These are phyloP conservation scores for Cyberlindnera suaveolens DNA, from an alignment of 805 yeast genomes.

Conservation along the genomic window DNA sequence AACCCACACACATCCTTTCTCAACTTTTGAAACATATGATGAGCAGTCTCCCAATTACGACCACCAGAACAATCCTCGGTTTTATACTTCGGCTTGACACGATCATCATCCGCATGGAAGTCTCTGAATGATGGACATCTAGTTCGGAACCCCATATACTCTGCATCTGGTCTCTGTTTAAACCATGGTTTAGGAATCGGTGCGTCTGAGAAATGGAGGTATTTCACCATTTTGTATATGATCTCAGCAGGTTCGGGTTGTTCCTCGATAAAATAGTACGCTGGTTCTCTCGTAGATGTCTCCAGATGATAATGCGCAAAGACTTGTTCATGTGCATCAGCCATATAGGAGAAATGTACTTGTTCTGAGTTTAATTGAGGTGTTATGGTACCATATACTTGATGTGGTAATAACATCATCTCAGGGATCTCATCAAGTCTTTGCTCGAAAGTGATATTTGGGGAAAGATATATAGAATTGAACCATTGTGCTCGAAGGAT, in stretches of 20 bases:
- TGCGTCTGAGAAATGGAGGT: constrained; percentile 59
- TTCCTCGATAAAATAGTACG: constrained; percentile 14
- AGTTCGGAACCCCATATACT: constrained; percentile 12
- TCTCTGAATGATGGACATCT: constrained; percentile 16
- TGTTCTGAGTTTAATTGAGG: constrained; percentile 37
- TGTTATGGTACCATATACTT: constrained; percentile 42
- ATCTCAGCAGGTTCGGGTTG: constrained; percentile 14
- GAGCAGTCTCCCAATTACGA: constrained; percentile 16
- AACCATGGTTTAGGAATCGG: constrained; percentile 68
- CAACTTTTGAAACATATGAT: constrained; percentile 9
- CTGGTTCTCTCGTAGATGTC: constrained; percentile 10
- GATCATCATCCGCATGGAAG: constrained; percentile 5
- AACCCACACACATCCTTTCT: constrained; percentile 21
- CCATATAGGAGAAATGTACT: constrained; percentile 34
- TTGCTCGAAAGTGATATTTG: constrained; percentile 5
- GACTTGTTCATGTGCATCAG: constrained; percentile 39
- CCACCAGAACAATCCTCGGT: constrained; percentile 19
- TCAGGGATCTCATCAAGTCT: constrained; percentile 16
- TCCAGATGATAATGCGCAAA: constrained; percentile 19
- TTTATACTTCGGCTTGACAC: constrained; percentile 6
- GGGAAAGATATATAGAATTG: not conserved
- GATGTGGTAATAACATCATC: constrained; percentile 42
- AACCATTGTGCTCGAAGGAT: constrained; percentile 12
- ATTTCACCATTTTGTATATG: constrained; percentile 29
- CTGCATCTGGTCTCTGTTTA: constrained; percentile 3